A percentile compares a stretch with the other conserved stretches of the same genome.
phyloP scores from a whole-genome alignment of 2,329 filamentous ascomycete genomes.

The Fusarium sp. region DNA sequence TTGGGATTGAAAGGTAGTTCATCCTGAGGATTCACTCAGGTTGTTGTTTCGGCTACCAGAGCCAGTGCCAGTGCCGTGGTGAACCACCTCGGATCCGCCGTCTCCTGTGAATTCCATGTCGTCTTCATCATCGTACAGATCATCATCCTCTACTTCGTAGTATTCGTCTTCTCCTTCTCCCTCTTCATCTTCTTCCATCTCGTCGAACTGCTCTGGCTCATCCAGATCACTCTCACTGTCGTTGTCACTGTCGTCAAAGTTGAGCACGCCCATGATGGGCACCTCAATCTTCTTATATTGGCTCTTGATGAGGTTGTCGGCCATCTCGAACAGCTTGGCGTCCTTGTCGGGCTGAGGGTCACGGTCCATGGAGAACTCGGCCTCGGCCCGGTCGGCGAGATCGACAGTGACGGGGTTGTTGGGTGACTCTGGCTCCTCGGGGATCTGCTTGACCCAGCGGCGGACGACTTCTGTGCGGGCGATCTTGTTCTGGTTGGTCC shows the following conservation, averaged over 20 bases:
- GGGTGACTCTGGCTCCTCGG: conserved; percentile 50
- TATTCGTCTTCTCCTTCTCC: conserved; percentile 43
- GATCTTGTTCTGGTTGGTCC: conserved; percentile 49
- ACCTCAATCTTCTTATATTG: conserved; percentile 60
- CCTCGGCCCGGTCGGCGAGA: conserved; percentile 53
- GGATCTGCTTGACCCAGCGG: conserved; percentile 57
- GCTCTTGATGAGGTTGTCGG: conserved; percentile 61
- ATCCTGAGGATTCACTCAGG: conserved; percentile 44
- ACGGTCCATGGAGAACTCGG: conserved; percentile 55
- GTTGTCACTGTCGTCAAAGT: conserved; percentile 58
- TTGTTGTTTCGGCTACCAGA: conserved; percentile 44
- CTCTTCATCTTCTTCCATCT: conserved; percentile 45
- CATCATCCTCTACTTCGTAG: conserved; percentile 45
- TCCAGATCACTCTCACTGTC: conserved; percentile 52
- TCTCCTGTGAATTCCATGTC: conserved; percentile 44
- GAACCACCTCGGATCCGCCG: conserved; percentile 44
- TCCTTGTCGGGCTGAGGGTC: conserved; percentile 57
- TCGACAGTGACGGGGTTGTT: conserved; percentile 42
- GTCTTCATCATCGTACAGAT: conserved; percentile 42
- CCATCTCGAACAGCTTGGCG: conserved; percentile 56
- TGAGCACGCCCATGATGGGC: conserved; percentile 58
- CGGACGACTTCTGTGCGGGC: conserved; percentile 56
- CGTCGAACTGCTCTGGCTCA: conserved; percentile 43
- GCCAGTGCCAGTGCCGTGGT: conserved; percentile 44
- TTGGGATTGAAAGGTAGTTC: conserved; percentile 10